Evolutionary conservation across 2,329 filamentous ascomycete species (phyloP).

Genomic region (Lojkania enalia): DNA sequence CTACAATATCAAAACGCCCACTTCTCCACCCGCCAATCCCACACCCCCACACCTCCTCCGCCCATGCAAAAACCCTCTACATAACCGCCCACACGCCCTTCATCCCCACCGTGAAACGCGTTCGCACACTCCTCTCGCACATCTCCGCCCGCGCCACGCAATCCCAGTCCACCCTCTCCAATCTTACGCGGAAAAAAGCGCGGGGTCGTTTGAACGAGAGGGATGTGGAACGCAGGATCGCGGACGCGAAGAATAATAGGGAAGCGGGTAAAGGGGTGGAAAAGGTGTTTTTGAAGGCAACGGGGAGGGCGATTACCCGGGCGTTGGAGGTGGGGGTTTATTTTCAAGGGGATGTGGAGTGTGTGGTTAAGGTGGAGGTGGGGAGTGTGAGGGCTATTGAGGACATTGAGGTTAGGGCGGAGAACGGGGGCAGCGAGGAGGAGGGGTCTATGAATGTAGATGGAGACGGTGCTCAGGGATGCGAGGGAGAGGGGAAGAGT

Average conservation of each 20-base stretch:
- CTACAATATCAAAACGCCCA: constrained; percentile 58
- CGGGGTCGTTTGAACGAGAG: constrained; percentile 33
- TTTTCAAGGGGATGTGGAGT: constrained; percentile 66
- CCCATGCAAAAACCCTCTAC: constrained; percentile 64
- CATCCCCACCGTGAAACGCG: constrained; percentile 67
- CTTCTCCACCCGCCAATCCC: constrained; percentile 60
- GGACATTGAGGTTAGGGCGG: constrained; percentile 57
- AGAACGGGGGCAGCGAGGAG: constrained; percentile 9
- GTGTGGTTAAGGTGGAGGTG: constrained; percentile 62
- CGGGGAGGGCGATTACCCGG: constrained; percentile 68
- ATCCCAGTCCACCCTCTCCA: constrained; percentile 17
- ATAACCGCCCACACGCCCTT: constrained; percentile 67
- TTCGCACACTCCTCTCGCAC: constrained; percentile 64
- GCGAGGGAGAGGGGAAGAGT: constrained; percentile 9
- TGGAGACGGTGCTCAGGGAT: neutral
- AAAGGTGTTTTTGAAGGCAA: constrained; percentile 64
- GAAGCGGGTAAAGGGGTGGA: constrained; percentile 39
- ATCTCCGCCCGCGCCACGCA: constrained; percentile 57
- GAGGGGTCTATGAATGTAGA: constrained; percentile 12
- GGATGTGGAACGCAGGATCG: constrained; percentile 35
- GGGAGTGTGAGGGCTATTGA: constrained; percentile 68
- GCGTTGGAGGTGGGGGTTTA: constrained; percentile 64
- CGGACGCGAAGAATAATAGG: constrained; percentile 22
- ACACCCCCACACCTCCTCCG: constrained; percentile 56
- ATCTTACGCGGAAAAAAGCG: constrained; percentile 10